These are phyloP conservation scores for Austroboletus olivaceoglutinosus DNA, from an alignment of 1,284 basidiomycete species.

Conservation along the genomic window DNA sequence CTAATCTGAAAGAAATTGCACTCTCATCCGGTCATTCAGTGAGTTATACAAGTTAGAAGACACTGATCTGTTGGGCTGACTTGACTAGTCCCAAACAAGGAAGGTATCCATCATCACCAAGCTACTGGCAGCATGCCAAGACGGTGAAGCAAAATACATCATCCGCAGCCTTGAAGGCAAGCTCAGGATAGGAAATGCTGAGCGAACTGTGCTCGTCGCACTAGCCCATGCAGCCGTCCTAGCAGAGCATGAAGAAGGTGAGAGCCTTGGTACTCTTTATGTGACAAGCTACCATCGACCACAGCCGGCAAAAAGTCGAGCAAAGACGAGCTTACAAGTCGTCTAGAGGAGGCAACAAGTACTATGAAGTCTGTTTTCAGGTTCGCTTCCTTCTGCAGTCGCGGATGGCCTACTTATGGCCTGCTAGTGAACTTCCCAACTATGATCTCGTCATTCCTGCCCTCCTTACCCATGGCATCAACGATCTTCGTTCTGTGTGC, in stretches of 20 bases:
- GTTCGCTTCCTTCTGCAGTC: constrained; percentile 39
- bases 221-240: constrained; percentile 84
- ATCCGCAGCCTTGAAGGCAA: constrained; percentile 96
- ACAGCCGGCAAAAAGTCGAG: constrained; percentile 72
- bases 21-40: constrained; percentile 81
- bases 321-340: constrained; percentile 68
- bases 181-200: constrained; percentile 95
- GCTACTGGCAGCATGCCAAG: constrained; percentile 89
- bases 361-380: constrained; percentile 92
- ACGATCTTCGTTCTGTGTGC: constrained; percentile 71
- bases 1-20: constrained; percentile 84
- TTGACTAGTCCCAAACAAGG: constrained; percentile 75
- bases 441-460: constrained; percentile 96
- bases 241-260: constrained; percentile 72
- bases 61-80: not conserved
- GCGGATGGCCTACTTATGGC: constrained; percentile 1
- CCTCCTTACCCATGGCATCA: constrained; percentile 77
- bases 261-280: not conserved
- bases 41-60: constrained; percentile 15
- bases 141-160: constrained; percentile 91
- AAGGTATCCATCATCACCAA: constrained; percentile 97
- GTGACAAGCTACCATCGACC: constrained; percentile 5
- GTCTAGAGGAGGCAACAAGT: constrained; percentile 78
- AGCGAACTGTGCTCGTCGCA: constrained; percentile 88
- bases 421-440: constrained; percentile 81